A percentile compares a stretch with the other conserved stretches of the same genome.
phyloP scores from a whole-genome alignment of 2,329 filamentous ascomycete species.

The Sphaerulina musiva region DNA sequence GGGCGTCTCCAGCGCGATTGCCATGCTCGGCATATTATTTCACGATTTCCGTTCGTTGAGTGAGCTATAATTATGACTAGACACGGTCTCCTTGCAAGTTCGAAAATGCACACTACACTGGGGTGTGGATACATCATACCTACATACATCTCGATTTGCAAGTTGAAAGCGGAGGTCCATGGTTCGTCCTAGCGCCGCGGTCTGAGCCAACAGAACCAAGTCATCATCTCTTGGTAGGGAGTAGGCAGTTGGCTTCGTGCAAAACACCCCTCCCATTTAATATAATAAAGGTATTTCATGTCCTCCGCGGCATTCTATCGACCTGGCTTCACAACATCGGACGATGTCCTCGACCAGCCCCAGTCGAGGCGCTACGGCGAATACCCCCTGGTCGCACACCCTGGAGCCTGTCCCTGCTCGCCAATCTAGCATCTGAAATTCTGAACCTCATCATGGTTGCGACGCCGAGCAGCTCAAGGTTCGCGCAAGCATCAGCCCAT shows the following conservation, averaged over 20 bases:
- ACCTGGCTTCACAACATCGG: background rate
- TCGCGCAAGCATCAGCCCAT: background rate
- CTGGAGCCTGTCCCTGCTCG: background rate
- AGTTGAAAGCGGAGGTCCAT: background rate
- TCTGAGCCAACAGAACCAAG: too few relatives aligned
- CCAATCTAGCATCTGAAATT: background rate
- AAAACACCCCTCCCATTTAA: too few relatives aligned
- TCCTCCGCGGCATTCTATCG: too few relatives aligned
- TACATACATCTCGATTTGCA: background rate
- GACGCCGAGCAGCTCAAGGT: background rate
- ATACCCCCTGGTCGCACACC: background rate
- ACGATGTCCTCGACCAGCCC: too few relatives aligned
- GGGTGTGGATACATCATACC: background rate
- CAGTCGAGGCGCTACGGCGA: background rate
- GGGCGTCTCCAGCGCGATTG: background rate
- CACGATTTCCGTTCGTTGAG: conserved; percentile 4
- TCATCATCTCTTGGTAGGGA: too few relatives aligned
- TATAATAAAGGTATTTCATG: too few relatives aligned
- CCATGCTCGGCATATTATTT: conserved; percentile 3
- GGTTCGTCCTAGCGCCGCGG: too few relatives aligned
- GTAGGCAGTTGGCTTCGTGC: too few relatives aligned
- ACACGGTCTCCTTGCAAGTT: conserved; percentile 1
- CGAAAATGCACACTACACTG: background rate
- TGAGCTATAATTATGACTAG: conserved; percentile 3
- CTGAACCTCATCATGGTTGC: background rate